A percentile compares a stretch with the other conserved stretches of the same genome.
Conservation (phyloP, 23 red algal genomes). For the Gracilaria vermiculophylla region DNA sequence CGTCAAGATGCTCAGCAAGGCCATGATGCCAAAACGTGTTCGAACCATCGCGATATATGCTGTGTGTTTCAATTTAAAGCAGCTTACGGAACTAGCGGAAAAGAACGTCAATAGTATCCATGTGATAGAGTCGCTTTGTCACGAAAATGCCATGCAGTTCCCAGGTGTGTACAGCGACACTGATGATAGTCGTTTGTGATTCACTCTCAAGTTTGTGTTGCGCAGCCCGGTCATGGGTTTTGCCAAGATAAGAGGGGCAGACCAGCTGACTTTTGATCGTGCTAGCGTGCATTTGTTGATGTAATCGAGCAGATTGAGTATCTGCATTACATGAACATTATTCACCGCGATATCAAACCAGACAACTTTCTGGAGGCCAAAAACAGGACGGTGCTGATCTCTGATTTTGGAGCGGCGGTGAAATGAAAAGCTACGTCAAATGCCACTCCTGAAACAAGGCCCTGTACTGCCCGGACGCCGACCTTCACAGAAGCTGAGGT, state of each 20-base stretch:
- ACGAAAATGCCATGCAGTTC: conserved; percentile 70
- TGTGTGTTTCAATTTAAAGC: neutral
- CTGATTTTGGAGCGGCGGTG: conserved; percentile 76
- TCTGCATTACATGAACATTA: conserved; percentile 66
- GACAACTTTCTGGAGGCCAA: conserved; percentile 68
- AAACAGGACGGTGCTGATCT: conserved; percentile 70
- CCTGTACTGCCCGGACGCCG: conserved; percentile 58
- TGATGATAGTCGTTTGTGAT: conserved; percentile 52
- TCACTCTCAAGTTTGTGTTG: conserved; percentile 74
- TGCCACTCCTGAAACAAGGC: neutral
- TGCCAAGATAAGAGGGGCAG: conserved; percentile 34
- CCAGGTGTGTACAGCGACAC: conserved; percentile 68
- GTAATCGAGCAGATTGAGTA: conserved; percentile 62
- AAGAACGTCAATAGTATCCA: conserved; percentile 73
- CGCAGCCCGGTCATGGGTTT: conserved; percentile 73
- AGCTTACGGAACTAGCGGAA: neutral
- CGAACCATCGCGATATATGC: conserved; percentile 14
- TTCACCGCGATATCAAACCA: conserved; percentile 84
- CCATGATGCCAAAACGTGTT: conserved; percentile 47
- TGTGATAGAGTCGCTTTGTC: conserved; percentile 58
- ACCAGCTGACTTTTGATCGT: conserved; percentile 35
- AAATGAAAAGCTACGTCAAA: neutral
- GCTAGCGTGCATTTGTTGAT: conserved; percentile 48
- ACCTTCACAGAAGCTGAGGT: conserved; percentile 79
- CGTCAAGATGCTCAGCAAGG: conserved; percentile 78